phyloP scores from a whole-genome alignment of 2,329 filamentous ascomycete species.

The Fusarium longipes region DNA sequence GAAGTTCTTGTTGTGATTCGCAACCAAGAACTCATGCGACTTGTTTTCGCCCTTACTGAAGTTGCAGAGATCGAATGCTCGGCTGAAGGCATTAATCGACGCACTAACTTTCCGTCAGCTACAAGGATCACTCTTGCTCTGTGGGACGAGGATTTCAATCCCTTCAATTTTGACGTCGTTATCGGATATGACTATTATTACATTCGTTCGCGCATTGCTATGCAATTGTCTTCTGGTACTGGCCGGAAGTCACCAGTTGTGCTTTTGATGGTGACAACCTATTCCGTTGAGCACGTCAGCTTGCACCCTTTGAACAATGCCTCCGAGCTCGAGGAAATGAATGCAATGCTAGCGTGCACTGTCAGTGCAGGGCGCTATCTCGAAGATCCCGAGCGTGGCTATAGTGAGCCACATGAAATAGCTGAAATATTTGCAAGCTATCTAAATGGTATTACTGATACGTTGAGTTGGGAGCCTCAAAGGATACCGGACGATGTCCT shows the following conservation, averaged over 20 bases:
- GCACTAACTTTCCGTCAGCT: slow-evolving; percentile 49
- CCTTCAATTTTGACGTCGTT: slow-evolving; percentile 60
- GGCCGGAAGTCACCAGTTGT: slow-evolving; percentile 55
- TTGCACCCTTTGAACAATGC: slow-evolving; percentile 55
- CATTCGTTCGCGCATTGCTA: slow-evolving; percentile 54
- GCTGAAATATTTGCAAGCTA: slow-evolving; percentile 61
- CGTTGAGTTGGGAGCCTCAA: slow-evolving; percentile 60
- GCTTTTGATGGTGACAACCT: slow-evolving; percentile 61
- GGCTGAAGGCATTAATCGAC: slow-evolving; percentile 49
- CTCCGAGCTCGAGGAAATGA: slow-evolving; percentile 59
- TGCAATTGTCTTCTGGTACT: slow-evolving; percentile 32
- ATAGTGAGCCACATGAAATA: slow-evolving; percentile 58
- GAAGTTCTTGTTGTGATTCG: slow-evolving; percentile 66
- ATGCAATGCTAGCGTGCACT: slow-evolving; percentile 55
- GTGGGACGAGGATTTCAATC: slow-evolving; percentile 53
- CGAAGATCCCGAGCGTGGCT: slow-evolving; percentile 54
- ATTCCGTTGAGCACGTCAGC: slow-evolving; percentile 68
- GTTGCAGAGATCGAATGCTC: slow-evolving; percentile 53
- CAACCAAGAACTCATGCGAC: slow-evolving; percentile 60
- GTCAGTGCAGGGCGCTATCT: slow-evolving; percentile 54
- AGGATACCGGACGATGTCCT: slow-evolving; percentile 61
- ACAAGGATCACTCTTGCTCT: slow-evolving; percentile 58
- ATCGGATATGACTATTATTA: slow-evolving; percentile 64
- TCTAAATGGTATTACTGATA: slow-evolving; percentile 53
- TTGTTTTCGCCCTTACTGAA: slow-evolving; percentile 63